Evolutionary conservation across 805 yeast species (phyloP), one percentile per base, ranked within the genome.

Genomic region (Cyberlindnera mycetangii): DNA sequence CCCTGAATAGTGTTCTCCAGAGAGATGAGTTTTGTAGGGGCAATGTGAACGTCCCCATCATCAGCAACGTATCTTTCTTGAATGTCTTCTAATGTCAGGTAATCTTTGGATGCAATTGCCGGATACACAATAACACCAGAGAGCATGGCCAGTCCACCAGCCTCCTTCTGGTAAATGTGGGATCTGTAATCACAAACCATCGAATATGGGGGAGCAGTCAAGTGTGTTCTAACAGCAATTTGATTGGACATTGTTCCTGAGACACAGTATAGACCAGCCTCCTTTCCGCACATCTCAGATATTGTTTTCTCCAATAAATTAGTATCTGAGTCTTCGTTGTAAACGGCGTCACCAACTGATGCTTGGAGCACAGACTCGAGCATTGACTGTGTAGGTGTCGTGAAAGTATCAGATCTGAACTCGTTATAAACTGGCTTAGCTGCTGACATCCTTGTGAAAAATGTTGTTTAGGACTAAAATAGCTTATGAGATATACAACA

Each of bases 121-220:
- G 96, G 88, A n/a, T 79, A 78, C 10, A 89, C 95, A 95, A 90
- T 86, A 4, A 96, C 93, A 65, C 87, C 95, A 14, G 95, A 85
- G 48, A 90, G 72, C 43, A 89, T 80, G 7, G 96, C 93, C 43
- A 90, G 67, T 2, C 97, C 97, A 32, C 89, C 96, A 17, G 96
- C 96, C 66, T 89, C 97, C 54, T 80, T 80, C 21, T 80, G 68
- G 62, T 76, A 89, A 16, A 89, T 81, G 58, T 89, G 97, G 16
- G 90, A 83, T 47, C 96, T 72, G 64, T 81, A 74, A 65, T 89
- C 97, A 69, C 96, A 87, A 41, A 89, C 61, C 24, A 90, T 70
- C 17, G 89, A 77, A 68, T 86, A 83, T 5, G 96, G 95, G 18
- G 97, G 97, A 60, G 85, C 95, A 51, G 64, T 65, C 39, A 90